Conservation (phyloP, 495 filamentous ascomycete species). For the Talaromyces adpressus region DNA sequence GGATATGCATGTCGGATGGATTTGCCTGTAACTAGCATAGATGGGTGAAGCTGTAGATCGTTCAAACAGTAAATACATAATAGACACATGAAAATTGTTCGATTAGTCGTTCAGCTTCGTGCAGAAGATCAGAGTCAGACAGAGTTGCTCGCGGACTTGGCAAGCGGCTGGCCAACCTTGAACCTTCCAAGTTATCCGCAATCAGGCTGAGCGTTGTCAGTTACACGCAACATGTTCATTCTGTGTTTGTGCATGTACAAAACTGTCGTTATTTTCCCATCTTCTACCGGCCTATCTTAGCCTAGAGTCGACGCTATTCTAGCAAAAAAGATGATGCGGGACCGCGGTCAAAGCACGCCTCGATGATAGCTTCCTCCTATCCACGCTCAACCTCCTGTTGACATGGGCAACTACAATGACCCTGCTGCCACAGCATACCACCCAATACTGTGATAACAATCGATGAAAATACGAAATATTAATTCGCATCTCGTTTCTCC, state of each 20-base stretch:
- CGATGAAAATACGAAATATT: not conserved
- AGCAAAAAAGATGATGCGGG: not conserved
- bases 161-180: not conserved
- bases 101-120: not conserved
- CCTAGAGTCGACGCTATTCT: not conserved
- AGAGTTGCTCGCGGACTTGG: not conserved
- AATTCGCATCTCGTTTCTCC: slow-evolving; percentile 11
- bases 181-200: not conserved
- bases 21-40: not conserved
- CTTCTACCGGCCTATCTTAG: not conserved
- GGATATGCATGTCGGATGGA: not conserved
- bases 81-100: not conserved
- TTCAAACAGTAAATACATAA: not conserved
- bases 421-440: not conserved
- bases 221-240: not conserved
- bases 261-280: not conserved
- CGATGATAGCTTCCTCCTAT: not conserved
- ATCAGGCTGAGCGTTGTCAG: not conserved
- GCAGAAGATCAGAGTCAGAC: not conserved
- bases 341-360: slow-evolving; percentile 2
- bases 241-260: not conserved
- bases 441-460: not conserved
- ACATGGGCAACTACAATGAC: not conserved
- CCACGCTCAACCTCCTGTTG: not conserved
- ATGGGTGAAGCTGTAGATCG: not conserved